Evolutionary conservation across 805 yeast genomes (phyloP).

Genomic region (Starmerella scarabaei): DNA sequence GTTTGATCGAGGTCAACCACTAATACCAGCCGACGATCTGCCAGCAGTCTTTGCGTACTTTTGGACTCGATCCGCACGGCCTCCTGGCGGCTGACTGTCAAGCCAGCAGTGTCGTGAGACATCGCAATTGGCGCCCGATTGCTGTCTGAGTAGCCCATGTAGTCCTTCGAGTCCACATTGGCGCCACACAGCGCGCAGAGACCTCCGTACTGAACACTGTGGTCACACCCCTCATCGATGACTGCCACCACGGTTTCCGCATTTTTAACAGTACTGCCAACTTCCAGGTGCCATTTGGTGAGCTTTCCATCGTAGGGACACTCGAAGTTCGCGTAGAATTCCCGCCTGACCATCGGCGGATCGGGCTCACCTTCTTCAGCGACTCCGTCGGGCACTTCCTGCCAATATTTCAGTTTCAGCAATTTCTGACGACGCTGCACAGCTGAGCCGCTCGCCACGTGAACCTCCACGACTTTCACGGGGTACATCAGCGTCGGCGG

Average conservation of each 20-base stretch:
- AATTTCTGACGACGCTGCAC: constrained; percentile 43
- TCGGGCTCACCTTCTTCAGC: constrained; percentile 27
- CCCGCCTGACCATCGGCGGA: constrained; percentile 26
- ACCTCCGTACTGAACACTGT: constrained; percentile 88
- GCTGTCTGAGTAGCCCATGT: constrained; percentile 51
- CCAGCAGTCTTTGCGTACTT: constrained; percentile 46
- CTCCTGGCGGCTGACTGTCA: constrained; percentile 73
- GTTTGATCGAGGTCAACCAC: constrained; percentile 97
- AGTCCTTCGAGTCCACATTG: constrained; percentile 61
- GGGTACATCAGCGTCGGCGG: constrained; percentile 61
- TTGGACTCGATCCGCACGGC: constrained; percentile 70
- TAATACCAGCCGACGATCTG: constrained; percentile 59
- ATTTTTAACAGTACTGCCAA: constrained; percentile 46
- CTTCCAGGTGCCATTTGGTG: constrained; percentile 35
- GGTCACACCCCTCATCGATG: constrained; percentile 74
- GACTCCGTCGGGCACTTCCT: constrained; percentile 32
- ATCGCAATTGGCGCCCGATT: constrained; percentile 75
- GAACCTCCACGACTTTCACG: constrained; percentile 43
- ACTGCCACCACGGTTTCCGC: constrained; percentile 39
- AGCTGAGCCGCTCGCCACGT: constrained; percentile 34
- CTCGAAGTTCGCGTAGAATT: constrained; percentile 45
- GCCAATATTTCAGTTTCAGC: constrained; percentile 54
- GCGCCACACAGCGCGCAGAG: constrained; percentile 88
- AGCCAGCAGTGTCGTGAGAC: constrained; percentile 77
- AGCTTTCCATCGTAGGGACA: constrained; percentile 69